Evolutionary conservation across 179 eudicot species (phyloP).

Genomic region (Beta macrorhiza): DNA sequence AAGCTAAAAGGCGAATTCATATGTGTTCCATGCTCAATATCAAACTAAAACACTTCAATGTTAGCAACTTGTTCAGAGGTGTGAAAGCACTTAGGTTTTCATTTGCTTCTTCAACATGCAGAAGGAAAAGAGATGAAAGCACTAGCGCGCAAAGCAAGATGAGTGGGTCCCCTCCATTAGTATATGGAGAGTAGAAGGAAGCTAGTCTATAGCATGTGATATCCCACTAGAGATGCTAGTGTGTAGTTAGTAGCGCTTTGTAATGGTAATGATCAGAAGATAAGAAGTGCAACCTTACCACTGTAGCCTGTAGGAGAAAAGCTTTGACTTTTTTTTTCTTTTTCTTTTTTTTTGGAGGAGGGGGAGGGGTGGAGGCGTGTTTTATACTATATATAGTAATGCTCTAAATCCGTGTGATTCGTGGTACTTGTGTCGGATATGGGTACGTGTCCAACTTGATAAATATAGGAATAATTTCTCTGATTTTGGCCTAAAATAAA

Average conservation of each 20-base stretch:
- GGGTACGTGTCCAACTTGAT: not conserved
- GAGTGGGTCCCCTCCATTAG: slow-evolving; percentile 32
- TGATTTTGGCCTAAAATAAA: too few species aligned
- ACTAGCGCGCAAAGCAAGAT: slow-evolving; percentile 42
- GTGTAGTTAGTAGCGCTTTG: slow-evolving; percentile 25
- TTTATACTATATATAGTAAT: not conserved
- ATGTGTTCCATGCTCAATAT: slow-evolving; percentile 6
- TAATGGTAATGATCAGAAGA: slow-evolving; percentile 31
- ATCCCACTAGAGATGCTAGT: slow-evolving; percentile 31
- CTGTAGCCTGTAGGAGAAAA: slow-evolving; percentile 2
- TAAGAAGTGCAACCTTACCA: slow-evolving; percentile 25
- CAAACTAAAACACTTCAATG: slow-evolving; percentile 15
- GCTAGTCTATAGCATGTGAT: slow-evolving; percentile 30
- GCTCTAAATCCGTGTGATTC: too few species aligned
- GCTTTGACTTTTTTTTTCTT: not conserved
- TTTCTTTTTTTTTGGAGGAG: not conserved
- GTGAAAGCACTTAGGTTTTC: slow-evolving; percentile 27
- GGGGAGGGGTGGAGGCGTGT: too few species aligned
- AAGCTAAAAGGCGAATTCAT: not conserved
- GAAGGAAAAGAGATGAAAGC: slow-evolving; percentile 28
- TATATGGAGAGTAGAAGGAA: slow-evolving; percentile 19
- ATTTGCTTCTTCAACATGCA: slow-evolving; percentile 20
- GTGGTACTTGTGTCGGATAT: not conserved
- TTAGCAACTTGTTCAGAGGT: slow-evolving; percentile 14
- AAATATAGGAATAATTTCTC: too few species aligned